Evolutionary conservation across 2,329 filamentous ascomycete species (phyloP), one percentile per base, ranked within the genome.

Genomic region (Aspergillus melleus): DNA sequence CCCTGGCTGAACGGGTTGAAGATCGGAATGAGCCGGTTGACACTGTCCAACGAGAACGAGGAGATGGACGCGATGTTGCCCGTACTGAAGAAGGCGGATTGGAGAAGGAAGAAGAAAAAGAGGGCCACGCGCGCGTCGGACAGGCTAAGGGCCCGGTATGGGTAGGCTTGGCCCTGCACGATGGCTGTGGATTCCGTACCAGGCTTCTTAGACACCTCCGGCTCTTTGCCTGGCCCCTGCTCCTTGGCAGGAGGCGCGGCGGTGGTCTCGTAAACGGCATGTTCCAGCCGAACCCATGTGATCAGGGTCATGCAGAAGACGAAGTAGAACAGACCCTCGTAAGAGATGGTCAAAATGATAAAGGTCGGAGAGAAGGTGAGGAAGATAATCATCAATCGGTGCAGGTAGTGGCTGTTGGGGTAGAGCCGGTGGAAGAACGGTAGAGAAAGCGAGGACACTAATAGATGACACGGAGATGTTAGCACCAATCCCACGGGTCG

Each of bases 41-140:
- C 95, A 68, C 90, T 93, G 60, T 98, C 95, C 46, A 99, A 82
- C 62, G 90, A 96, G 80, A 99, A 99, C 1, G 92, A 91, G 16
- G 93, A 96, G 57, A 99, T 79, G 0, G 94, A 97, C 0, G 95
- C 95, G 59, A 99, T 87, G 78, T 99, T 99, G 64, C 95, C 95
- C 0, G 94, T 98, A 78, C 89, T 91, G 84, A 98, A 99, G 77
- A 99, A 99, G 54, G 90, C 95, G 3, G 93, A 94, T 76, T 99
- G 95, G 6, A 99, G 84, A 44, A 99, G 85, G 66, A 92, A 92
- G 76, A 99, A 89, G 83, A 98, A 97, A 81, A 98, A 98, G 6
- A 99, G 84, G 1, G 92, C 90, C 39, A 96, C 89, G 42, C 96
- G 90, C 4, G 89, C 87, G 73, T 99, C 95, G n/a, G 90, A 85